Conservation (phyloP, 306 rosid genomes). For the Ziziphus jujuba region DNA sequence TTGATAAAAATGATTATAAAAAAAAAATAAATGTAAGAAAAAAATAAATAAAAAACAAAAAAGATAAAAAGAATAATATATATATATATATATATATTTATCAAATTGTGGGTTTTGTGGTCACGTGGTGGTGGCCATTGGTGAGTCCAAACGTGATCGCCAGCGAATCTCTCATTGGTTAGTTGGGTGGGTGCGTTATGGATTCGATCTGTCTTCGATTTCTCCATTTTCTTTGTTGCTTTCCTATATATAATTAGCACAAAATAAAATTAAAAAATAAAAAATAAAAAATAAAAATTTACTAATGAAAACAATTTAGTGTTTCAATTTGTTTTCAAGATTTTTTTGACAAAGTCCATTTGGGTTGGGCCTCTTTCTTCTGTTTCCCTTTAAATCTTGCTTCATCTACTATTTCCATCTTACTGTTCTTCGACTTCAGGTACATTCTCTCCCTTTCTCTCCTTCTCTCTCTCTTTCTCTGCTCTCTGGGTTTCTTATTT, state of each 20-base stretch:
- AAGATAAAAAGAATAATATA: too few relatives aligned
- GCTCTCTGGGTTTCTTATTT: too few relatives aligned
- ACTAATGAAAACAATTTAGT: too few relatives aligned
- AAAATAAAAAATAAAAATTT: too few relatives aligned
- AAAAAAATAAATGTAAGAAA: too few relatives aligned
- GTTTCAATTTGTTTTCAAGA: too few relatives aligned
- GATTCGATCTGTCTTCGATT: constrained; percentile 16
- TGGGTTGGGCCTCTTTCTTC: too few relatives aligned
- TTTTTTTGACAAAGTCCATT: too few relatives aligned
- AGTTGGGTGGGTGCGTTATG: not conserved
- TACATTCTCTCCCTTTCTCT: not conserved
- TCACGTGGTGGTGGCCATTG: constrained; percentile 12
- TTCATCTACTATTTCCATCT: not conserved
- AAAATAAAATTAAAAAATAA: too few relatives aligned
- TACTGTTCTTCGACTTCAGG: not conserved
- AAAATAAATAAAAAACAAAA: too few relatives aligned
- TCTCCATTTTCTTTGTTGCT: not conserved
- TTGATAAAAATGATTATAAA: too few relatives aligned
- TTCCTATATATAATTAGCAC: not conserved
- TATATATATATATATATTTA: too few relatives aligned
- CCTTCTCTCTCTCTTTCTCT: not conserved
- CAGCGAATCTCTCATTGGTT: constrained; percentile 15
- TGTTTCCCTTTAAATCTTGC: not conserved
- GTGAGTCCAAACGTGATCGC: not conserved
- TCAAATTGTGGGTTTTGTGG: not conserved